These are phyloP conservation scores for Hypericum androsaemum DNA, from an alignment of 345 rosid species.

Conservation along the genomic window DNA sequence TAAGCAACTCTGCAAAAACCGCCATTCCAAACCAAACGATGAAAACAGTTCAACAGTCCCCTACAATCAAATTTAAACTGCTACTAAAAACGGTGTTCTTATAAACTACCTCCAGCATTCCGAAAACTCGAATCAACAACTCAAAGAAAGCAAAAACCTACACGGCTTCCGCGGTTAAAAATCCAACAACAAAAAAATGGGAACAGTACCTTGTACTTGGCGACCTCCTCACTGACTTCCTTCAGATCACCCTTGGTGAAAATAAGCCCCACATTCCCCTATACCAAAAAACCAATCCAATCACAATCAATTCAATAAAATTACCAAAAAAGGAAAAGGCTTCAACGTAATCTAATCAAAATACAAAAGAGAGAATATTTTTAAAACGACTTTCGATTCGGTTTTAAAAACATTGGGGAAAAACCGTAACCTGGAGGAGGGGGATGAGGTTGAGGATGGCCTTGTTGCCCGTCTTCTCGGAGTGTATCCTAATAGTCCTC, in stretches of 20 bases:
- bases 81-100: too few relatives aligned
- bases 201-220: conserved; percentile 70
- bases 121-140: too few relatives aligned
- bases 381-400: too few relatives aligned
- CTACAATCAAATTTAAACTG: too few relatives aligned
- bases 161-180: background rate
- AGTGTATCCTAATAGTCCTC: conserved; percentile 63
- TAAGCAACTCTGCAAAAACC: too few relatives aligned
- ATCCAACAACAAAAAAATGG: background rate
- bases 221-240: conserved; percentile 93
- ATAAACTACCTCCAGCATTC: too few relatives aligned
- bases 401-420: too few relatives aligned
- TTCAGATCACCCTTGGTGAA: conserved; percentile 96
- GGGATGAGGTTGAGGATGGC: conserved; percentile 54
- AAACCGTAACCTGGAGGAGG: conserved; percentile 59
- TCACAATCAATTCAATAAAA: background rate
- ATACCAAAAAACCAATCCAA: background rate
- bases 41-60: too few relatives aligned
- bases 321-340: background rate
- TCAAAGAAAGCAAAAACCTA: background rate
- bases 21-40: too few relatives aligned
- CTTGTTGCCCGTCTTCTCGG: conserved; percentile 62
- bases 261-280: conserved; percentile 95
- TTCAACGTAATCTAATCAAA: background rate
- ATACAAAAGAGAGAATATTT: background rate